Base-by-base conservation (phyloP, 2,329 filamentous ascomycete species). In the Ophiostoma populinum region DNA sequence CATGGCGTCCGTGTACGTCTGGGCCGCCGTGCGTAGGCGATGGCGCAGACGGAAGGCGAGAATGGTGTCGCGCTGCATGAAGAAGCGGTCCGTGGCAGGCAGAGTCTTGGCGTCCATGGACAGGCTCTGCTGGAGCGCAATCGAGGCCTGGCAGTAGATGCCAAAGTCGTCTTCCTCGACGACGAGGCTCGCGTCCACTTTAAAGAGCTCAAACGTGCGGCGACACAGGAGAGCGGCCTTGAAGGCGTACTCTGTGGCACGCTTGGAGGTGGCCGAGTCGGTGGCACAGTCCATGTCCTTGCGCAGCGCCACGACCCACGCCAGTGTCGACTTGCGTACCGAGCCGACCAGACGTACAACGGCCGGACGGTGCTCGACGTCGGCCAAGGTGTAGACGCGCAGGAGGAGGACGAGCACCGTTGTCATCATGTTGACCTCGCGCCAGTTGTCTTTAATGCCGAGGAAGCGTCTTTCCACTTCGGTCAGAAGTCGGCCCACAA, bases 351-450 rank as follows among this genome's bases (percentile, higher is more conserved):
- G 37, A 0, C 33, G 13, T 4, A 18, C 12, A 0, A 46, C 15
- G 2, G 54, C 51, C 1, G 29, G 40, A 8, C 37, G 2, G 28
- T 30, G 6, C 41, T 36, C 5, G 40, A 30, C 31, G 3, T 40
- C 25, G 11, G 38, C 45, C 21, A 49, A 44, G 16, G 32, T 43
- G 34, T 45, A 58, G 1, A 49, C 44, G 2, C 66, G 59, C 1
- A 70, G 46, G 0, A 55, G 45, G 0, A 79, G 43, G 0, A 58
- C 65, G 5, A 76, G 57, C 2, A 77, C 36, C 0, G 63, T 56
- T 5, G 70, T 62, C 70, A 80, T 76, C 11, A 60, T 58, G 34
- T 67, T 50, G 0, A 52, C 55, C 40, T 80, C 74, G 0, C 71
- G 58, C 65, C 70, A 76, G 29, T 70, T 79, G 0, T 54, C 49